Base-by-base conservation (phyloP, 2,329 filamentous ascomycete genomes). In the Neonectria sp. region DNA sequence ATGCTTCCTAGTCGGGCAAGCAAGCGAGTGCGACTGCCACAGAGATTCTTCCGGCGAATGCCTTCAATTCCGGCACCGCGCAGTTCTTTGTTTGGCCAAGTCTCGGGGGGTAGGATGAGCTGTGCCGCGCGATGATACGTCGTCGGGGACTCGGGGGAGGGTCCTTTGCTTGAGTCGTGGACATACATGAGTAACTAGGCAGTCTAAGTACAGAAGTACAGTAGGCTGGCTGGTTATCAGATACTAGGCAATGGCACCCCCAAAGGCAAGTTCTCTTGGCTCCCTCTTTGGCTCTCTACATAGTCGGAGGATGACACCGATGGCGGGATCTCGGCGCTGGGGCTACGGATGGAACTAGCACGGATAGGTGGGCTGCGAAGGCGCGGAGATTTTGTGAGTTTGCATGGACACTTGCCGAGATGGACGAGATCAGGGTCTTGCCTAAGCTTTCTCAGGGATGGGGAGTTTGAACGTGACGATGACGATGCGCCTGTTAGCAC, bases 151-250 rank as follows among this genome's bases (percentile, higher is more conserved):
- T 45, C 25, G 21, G 25, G 48, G 52, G 46, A 24, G 35, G 31
- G 51, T 21, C 21, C 21, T 49, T 46, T 63, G 37, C 55, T 60
- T 56, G 57, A 65, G 57, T 65, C 63, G 63, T 56, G 29, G 51
- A 11, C 45, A n/a, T 35, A 49, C 46, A 60, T 37, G 11, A 17
- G 4, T 37, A 37, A 33, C 31, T 33, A 33, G 7, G 29, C 8
- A 31, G 29, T 31, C 29, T 31, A 31, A 8, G 29, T 31, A 21
- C 21, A 21, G 21, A 21, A 21, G 21, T 21, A 21, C 21, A 21
- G 21, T 21, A 21, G 21, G 21, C 21, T 21, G 21, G 21, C 21
- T 21, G 21, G 21, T 11, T 9, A 33, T 13, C 29, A 31, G 25
- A 51, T 31, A 21, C 21, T 21, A 52, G 49, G 27, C 27, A 51